Conservation (phyloP, 164 flowering plant genomes). For the Umbellularia californica region DNA sequence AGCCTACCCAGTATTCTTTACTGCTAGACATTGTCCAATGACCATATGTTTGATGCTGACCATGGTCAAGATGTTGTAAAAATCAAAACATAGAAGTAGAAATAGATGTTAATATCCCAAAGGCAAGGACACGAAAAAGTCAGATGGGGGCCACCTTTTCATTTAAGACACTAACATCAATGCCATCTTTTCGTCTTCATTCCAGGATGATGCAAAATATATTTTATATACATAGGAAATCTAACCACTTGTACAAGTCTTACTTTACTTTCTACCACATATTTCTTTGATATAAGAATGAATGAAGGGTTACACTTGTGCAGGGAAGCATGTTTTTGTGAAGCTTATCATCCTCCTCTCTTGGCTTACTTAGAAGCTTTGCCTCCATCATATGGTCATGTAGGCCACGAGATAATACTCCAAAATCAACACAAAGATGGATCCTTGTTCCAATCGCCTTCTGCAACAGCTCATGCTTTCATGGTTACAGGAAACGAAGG, state of each 20-base stretch:
- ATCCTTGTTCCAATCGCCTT: constrained; percentile 41
- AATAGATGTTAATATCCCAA: too few relatives aligned
- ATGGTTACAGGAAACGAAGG: constrained; percentile 28
- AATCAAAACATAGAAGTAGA: too few relatives aligned
- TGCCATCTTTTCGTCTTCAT: too few relatives aligned
- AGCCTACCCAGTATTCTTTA: too few relatives aligned
- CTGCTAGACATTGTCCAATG: too few relatives aligned
- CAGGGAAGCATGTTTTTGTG: constrained; percentile 26
- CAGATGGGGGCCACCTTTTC: too few relatives aligned
- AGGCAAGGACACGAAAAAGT: too few relatives aligned
- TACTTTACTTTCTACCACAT: not conserved
- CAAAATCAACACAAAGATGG: constrained; percentile 28
- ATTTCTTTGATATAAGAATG: not conserved
- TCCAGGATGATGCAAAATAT: too few relatives aligned
- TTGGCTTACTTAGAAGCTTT: constrained; percentile 30
- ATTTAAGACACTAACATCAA: too few relatives aligned
- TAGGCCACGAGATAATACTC: constrained; percentile 13
- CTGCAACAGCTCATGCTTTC: constrained; percentile 37
- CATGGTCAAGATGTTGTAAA: too few relatives aligned
- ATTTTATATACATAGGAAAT: not conserved
- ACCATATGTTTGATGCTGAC: too few relatives aligned
- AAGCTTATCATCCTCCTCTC: constrained; percentile 18
- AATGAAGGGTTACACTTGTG: not conserved
- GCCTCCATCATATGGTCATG: constrained; percentile 16
- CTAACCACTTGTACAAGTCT: not conserved